These are phyloP conservation scores for Trametes punicea DNA, from an alignment of 768 basidiomycete species.

Conservation along the genomic window DNA sequence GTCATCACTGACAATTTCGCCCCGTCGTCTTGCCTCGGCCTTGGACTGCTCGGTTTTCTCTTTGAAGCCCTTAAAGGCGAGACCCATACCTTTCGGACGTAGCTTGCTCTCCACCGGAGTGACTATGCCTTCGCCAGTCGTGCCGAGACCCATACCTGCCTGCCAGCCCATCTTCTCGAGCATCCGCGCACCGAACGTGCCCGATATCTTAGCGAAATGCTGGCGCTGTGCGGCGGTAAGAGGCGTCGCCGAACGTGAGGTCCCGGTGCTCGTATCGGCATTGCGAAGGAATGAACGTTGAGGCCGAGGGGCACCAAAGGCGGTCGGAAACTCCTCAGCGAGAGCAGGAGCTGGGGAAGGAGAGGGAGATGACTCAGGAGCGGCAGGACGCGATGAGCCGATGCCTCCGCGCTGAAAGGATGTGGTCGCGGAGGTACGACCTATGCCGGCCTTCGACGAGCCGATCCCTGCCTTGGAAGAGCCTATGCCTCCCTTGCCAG, in stretches of 20 bases:
- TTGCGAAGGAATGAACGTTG: slow-evolving; percentile 58
- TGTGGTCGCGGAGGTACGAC: slow-evolving; percentile 32
- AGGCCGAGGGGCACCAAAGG: slow-evolving; percentile 38
- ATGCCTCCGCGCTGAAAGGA: slow-evolving; percentile 24
- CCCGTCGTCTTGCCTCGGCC: slow-evolving; percentile 70
- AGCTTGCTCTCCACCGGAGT: slow-evolving; percentile 83
- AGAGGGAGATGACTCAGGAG: slow-evolving; percentile 35
- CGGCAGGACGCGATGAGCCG: slow-evolving; percentile 33
- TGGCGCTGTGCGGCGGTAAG: slow-evolving; percentile 63
- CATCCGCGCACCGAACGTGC: slow-evolving; percentile 83
- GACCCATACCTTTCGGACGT: slow-evolving; percentile 82
- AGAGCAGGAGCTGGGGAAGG: slow-evolving; percentile 44
- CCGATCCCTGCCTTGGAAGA: slow-evolving; percentile 44
- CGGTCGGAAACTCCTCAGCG: slow-evolving; percentile 35
- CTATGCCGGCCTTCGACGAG: slow-evolving; percentile 34
- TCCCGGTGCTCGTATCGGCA: slow-evolving; percentile 30
- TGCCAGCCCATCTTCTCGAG: slow-evolving; percentile 96
- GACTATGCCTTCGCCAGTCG: slow-evolving; percentile 76
- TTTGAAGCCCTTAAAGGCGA: slow-evolving; percentile 82
- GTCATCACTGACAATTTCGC: slow-evolving; percentile 73
- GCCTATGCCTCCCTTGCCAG: slow-evolving; percentile 27
- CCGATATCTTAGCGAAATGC: slow-evolving; percentile 81
- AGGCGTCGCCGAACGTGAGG: slow-evolving; percentile 37
- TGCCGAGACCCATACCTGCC: slow-evolving; percentile 74
- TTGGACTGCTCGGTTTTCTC: slow-evolving; percentile 87